phyloP scores from a whole-genome alignment of 176 grass and related monocot genomes.

The Cymbopogon citratus region DNA sequence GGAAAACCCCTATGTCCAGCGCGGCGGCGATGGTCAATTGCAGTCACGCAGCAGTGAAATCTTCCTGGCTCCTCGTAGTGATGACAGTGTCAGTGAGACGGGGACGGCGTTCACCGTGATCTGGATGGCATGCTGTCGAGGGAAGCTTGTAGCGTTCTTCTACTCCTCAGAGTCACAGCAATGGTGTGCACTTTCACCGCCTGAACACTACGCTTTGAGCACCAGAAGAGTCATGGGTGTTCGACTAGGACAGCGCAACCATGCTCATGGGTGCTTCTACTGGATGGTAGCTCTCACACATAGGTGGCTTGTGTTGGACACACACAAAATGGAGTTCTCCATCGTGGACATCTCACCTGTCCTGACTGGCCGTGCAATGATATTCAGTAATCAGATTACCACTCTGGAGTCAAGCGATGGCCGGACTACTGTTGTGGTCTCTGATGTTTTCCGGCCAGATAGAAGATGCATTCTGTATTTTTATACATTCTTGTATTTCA shows the following conservation, averaged over 20 bases:
- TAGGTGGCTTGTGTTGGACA: constrained; percentile 43
- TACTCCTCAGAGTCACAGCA: constrained; percentile 6
- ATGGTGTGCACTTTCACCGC: constrained; percentile 22
- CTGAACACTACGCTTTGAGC: constrained; percentile 34
- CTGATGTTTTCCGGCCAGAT: constrained; percentile 25
- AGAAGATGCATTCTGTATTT: constrained; percentile 40
- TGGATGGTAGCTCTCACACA: constrained; percentile 41
- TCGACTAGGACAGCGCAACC: constrained; percentile 28
- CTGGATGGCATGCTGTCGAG: constrained; percentile 46
- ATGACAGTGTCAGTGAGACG: neutral
- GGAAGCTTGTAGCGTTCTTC: constrained; percentile 37
- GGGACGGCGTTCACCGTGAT: constrained; percentile 14
- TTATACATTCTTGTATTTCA: constrained; percentile 30
- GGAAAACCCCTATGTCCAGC: constrained; percentile 33
- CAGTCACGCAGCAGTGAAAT: constrained; percentile 40
- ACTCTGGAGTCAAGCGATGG: constrained; percentile 38
- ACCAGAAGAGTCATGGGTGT: constrained; percentile 43
- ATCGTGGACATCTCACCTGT: constrained; percentile 29
- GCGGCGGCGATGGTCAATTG: constrained; percentile 15
- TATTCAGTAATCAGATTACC: constrained; percentile 49
- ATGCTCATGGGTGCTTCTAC: constrained; percentile 44
- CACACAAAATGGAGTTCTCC: constrained; percentile 30
- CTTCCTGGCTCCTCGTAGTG: constrained; percentile 21
- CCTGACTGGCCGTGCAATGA: constrained; percentile 29
- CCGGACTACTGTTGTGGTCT: constrained; percentile 18